These are phyloP conservation scores for Paecilomyces sp. DNA, from an alignment of 2,329 filamentous ascomycete genomes.

Conservation along the genomic window DNA sequence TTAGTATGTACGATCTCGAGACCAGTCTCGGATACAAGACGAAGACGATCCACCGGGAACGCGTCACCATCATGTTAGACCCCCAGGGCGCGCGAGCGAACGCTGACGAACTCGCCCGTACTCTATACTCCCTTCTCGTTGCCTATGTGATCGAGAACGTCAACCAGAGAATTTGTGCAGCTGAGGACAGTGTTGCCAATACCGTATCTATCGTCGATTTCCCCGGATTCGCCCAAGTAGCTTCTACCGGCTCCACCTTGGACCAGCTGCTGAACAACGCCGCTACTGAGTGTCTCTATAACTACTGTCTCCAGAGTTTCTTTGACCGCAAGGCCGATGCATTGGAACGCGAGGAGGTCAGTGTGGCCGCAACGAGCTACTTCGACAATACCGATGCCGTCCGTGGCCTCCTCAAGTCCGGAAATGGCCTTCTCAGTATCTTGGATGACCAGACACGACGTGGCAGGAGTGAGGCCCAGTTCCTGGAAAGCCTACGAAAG, in stretches of 20 bases:
- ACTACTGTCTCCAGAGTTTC: constrained; percentile 89
- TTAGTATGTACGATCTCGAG: constrained; percentile 74
- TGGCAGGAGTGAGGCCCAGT: constrained; percentile 78
- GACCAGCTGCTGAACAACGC: constrained; percentile 95
- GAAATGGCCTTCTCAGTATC: constrained; percentile 89
- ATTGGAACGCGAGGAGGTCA: constrained; percentile 88
- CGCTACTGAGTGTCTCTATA: constrained; percentile 85
- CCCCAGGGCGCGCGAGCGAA: constrained; percentile 82
- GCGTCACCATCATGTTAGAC: constrained; percentile 98
- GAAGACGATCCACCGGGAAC: constrained; percentile 90
- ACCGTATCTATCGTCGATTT: constrained; percentile 95
- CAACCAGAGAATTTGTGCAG: constrained; percentile 81
- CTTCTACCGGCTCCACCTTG: constrained; percentile 73
- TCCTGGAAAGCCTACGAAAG: constrained; percentile 84
- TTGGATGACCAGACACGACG: constrained; percentile 92
- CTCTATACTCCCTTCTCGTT: constrained; percentile 86
- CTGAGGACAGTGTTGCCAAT: constrained; percentile 83
- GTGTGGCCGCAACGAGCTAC: constrained; percentile 84
- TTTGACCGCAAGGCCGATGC: constrained; percentile 92
- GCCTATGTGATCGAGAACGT: constrained; percentile 89
- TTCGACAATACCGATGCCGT: constrained; percentile 97
- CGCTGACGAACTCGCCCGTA: constrained; percentile 87
- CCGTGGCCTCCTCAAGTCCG: constrained; percentile 80
- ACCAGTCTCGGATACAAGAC: constrained; percentile 89
- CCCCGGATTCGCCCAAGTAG: constrained; percentile 82